A percentile compares a stretch with the other conserved stretches of the same genome.
Conservation (phyloP, 805 yeast species). For the Metschnikowia henanensis region DNA sequence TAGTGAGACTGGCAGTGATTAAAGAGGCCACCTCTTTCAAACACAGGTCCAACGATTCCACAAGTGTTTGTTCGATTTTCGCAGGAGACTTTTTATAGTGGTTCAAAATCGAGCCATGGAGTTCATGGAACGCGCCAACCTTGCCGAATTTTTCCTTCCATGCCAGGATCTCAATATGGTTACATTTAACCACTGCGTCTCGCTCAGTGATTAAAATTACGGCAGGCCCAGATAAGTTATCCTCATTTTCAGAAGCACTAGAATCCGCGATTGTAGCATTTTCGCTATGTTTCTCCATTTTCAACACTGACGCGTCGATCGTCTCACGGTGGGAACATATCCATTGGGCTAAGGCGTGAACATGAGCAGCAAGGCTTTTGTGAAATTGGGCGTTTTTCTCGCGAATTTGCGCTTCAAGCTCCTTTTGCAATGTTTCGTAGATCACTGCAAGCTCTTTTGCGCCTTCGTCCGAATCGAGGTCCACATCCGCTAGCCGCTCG, state of each 20-base stretch:
- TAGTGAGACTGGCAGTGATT: neutral
- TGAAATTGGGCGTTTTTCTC: slow-evolving; percentile 11
- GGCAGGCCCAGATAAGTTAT: neutral
- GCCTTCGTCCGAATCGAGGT: slow-evolving; percentile 16
- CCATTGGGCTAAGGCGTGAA: slow-evolving; percentile 20
- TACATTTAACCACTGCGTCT: slow-evolving; percentile 1
- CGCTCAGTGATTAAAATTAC: neutral
- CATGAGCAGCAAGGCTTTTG: slow-evolving; percentile 12
- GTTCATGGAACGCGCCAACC: slow-evolving; percentile 4
- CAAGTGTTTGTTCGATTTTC: neutral
- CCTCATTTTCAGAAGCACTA: neutral
- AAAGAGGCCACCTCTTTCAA: slow-evolving; percentile 4
- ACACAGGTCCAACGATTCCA: neutral
- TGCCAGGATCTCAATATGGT: neutral
- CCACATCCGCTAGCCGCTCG: slow-evolving; percentile 28
- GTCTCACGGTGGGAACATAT: slow-evolving; percentile 8
- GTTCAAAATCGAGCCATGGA: neutral
- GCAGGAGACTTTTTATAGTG: neutral
- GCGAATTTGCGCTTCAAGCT: slow-evolving; percentile 19
- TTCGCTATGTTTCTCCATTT: slow-evolving; percentile 1
- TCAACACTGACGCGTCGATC: slow-evolving; percentile 1
- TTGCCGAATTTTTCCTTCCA: slow-evolving; percentile 6
- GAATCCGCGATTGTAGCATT: neutral
- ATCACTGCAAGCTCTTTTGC: slow-evolving; percentile 28
- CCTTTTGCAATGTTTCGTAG: slow-evolving; percentile 28